A percentile compares a stretch with the other conserved stretches of the same genome.
phyloP scores from a whole-genome alignment of 2,329 filamentous ascomycete genomes.

The Coleophoma eucalyptorum region DNA sequence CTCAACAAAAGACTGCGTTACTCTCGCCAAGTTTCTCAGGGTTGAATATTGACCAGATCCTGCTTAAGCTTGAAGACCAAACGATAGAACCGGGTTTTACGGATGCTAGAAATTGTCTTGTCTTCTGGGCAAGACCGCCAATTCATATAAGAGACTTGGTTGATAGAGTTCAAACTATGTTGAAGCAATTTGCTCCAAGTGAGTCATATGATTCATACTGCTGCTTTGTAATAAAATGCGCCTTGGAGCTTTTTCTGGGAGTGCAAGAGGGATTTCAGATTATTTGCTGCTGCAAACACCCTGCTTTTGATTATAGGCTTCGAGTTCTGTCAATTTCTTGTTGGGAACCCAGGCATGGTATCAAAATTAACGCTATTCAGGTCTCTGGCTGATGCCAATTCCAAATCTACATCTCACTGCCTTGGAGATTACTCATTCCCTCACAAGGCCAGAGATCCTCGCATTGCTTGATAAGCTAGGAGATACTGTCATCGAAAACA shows the following conservation, averaged over 20 bases:
- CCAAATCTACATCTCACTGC: conserved; percentile 79
- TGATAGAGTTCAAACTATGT: conserved; percentile 60
- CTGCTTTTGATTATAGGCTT: no score
- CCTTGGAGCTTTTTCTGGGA: no score
- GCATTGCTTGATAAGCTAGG: conserved; percentile 55
- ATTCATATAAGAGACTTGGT: conserved; percentile 66
- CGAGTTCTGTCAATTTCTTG: no score
- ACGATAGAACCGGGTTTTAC: conserved; percentile 62
- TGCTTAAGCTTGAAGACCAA: conserved; percentile 64
- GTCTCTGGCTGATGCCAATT: conserved; percentile 81
- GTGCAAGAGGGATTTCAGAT: no score
- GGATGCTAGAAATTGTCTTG: conserved; percentile 78
- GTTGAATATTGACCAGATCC: conserved; percentile 71
- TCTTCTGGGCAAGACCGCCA: conserved; percentile 85
- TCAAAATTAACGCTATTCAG: conserved; percentile 35
- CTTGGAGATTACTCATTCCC: conserved; percentile 80
- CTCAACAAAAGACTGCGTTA: conserved; percentile 71
- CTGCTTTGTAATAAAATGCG: background rate
- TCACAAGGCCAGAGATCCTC: conserved; percentile 65
- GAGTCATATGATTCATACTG: conserved; percentile 31
- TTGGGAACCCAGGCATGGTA: no score
- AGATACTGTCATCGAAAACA: conserved; percentile 44
- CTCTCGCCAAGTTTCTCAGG: conserved; percentile 64
- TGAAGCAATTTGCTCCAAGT: conserved; percentile 67
- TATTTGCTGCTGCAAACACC: no score